A percentile compares a stretch with the other conserved stretches of the same genome.
phyloP scores from a whole-genome alignment of 2,329 filamentous ascomycete genomes.

The Hymenoscyphus infarciens region DNA sequence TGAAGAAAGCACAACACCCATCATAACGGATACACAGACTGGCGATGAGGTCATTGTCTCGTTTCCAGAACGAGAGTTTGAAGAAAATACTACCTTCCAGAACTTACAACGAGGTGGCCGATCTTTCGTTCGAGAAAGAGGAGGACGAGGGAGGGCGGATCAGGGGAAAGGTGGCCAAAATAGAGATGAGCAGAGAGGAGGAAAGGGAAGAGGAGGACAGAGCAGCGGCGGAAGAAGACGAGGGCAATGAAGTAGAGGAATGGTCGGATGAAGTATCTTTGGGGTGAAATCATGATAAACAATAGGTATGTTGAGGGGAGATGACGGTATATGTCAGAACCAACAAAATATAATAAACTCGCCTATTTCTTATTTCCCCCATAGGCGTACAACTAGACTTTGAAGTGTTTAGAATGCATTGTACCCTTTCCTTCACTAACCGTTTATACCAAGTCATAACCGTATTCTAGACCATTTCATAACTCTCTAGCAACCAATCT shows the following conservation, averaged over 20 bases:
- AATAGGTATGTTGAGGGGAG: no score
- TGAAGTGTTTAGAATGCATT: no score
- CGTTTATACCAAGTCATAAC: no score
- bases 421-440: no score
- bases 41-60: background rate
- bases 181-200: background rate
- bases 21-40: background rate
- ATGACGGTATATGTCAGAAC: no score
- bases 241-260: background rate
- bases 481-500: background rate
- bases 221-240: background rate
- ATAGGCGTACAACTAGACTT: no score
- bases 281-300: no score
- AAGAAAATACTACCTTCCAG: background rate
- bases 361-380: no score
- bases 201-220: background rate
- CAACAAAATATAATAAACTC: no score
- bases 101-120: background rate
- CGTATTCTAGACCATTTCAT: background rate
- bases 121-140: background rate
- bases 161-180: background rate
- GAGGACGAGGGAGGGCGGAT: background rate
- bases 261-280: no score
- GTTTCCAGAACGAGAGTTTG: background rate
- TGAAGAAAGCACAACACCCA: background rate